phyloP scores from a whole-genome alignment of 2,329 filamentous ascomycete genomes.

The Aureobasidium sp. region DNA sequence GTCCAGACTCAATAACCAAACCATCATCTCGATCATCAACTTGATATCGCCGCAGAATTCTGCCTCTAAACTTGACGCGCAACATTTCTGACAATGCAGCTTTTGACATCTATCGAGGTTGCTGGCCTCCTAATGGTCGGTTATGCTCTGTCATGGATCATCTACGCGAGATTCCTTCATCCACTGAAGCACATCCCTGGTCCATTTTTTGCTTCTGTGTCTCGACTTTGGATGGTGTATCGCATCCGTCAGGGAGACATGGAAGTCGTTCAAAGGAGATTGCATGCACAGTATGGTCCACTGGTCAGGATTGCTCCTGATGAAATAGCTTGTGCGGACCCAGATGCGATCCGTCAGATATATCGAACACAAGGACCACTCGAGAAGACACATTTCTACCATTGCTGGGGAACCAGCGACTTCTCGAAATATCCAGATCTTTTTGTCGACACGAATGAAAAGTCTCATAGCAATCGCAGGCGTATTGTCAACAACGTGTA shows the following conservation, averaged over 20 bases:
- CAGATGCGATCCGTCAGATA: constrained; percentile 56
- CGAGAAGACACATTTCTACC: constrained; percentile 25
- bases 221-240: constrained; percentile 40
- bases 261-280: constrained; percentile 36
- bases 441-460: constrained; percentile 26
- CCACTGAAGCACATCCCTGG: constrained; percentile 34
- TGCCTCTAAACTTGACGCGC: too few species aligned
- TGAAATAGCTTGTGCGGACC: constrained; percentile 66
- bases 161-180: not conserved
- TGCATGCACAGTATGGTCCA: constrained; percentile 61
- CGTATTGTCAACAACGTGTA: constrained; percentile 35
- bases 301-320: constrained; percentile 69
- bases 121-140: not conserved
- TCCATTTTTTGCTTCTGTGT: constrained; percentile 49
- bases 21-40: too few species aligned
- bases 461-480: constrained; percentile 34
- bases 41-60: too few species aligned
- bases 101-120: not conserved
- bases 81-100: not conserved
- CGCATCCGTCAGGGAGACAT: constrained; percentile 63
- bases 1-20: too few species aligned
- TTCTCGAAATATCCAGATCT: constrained; percentile 13
- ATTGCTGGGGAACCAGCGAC: constrained; percentile 19
- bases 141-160: not conserved
- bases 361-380: constrained; percentile 46